Evolutionary conservation across 2,329 filamentous ascomycete species (phyloP).

Genomic region (Paraphaeosphaeria minitans): DNA sequence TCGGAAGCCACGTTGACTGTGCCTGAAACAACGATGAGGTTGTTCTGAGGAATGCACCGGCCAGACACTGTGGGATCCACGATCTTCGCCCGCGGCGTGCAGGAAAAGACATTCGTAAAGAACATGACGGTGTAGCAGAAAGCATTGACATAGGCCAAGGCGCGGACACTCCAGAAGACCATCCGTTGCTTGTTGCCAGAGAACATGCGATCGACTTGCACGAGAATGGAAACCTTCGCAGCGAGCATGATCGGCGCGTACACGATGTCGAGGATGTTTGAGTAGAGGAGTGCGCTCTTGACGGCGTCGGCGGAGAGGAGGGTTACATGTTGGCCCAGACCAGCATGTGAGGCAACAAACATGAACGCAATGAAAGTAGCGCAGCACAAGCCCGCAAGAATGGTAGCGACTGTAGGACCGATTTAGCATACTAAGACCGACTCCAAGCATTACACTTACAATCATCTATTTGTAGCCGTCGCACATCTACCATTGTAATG

Average conservation of each 20-base stretch:
- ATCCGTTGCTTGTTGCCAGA: slow-evolving; percentile 12
- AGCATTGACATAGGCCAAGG: slow-evolving; percentile 25
- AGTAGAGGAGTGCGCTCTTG: slow-evolving; percentile 12
- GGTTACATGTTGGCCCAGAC: slow-evolving; percentile 1
- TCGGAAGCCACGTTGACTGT: slow-evolving; percentile 30
- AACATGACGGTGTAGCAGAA: slow-evolving; percentile 22
- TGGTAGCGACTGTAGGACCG: slow-evolving; percentile 9
- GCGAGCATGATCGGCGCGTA: slow-evolving; percentile 24
- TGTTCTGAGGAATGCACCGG: slow-evolving; percentile 22
- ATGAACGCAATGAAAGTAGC: slow-evolving; percentile 10
- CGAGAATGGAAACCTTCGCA: slow-evolving; percentile 25
- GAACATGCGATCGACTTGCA: slow-evolving; percentile 26
- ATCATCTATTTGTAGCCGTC: slow-evolving; percentile 17
- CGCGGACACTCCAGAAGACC: slow-evolving; percentile 22
- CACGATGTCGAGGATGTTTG: slow-evolving; percentile 17
- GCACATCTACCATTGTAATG: slow-evolving; percentile 13
- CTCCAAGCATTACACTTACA: slow-evolving; percentile 9
- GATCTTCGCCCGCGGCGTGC: slow-evolving; percentile 29
- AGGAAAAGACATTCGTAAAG: slow-evolving; percentile 28
- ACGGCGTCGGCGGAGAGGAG: slow-evolving; percentile 8
- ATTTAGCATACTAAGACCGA: background rate
- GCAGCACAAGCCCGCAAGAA: slow-evolving; percentile 15
- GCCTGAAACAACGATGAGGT: slow-evolving; percentile 18
- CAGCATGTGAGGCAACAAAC: slow-evolving; percentile 12
- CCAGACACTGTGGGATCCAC: slow-evolving; percentile 22